Base-by-base conservation (phyloP, 2,329 filamentous ascomycete species). In the Alternaria brassicicola region DNA sequence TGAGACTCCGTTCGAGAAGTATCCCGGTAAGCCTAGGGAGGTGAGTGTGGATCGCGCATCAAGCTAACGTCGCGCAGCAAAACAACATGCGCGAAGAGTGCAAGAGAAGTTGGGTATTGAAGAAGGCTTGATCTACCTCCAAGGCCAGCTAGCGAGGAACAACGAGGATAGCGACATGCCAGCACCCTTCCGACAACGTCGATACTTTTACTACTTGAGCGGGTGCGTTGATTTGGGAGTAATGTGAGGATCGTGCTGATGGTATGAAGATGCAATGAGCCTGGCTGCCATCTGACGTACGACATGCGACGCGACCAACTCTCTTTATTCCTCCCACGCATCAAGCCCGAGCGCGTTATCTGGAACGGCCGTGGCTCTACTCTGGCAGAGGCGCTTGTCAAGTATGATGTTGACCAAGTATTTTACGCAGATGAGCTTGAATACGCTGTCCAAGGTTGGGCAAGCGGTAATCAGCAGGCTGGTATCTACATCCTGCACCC, bases 311-410 rank as follows among this genome's bases (percentile, higher is more conserved):
- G 78, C 10, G 89, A 93, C 72, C 78, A 80, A 21, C 83, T 95
- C 55, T 86, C 84, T 5, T 84, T 94, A 26, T 95, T 89, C 84
- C 87, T 94, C 46, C 90, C 90, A 2, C 85, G 86, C 66, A 85
- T 88, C 63, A 85, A 90, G 64, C 85, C 85, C 13, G 81, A 80
- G 15, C 81, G 84, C 65, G 80, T 85, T 10, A 84, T 91, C 47
- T 92, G 85, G 83, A 86, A 85, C 68, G 89, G 89, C 15, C 81
- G 80, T 31, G 85, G 83, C 21, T 88, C 88, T 0, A 84, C 82
- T 9, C 79, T 82, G 10, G 83, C 88, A 13, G 86, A 91, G 57
- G 89, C 88, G 56, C 79, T 85, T 64, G 79, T 78, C n/a, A 79
- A 72, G 68, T 82, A 88, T 65, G 88, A 94, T 64, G 84, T 94